Conservation (phyloP, 495 filamentous ascomycete species). For the Penicillium samsonianum region DNA sequence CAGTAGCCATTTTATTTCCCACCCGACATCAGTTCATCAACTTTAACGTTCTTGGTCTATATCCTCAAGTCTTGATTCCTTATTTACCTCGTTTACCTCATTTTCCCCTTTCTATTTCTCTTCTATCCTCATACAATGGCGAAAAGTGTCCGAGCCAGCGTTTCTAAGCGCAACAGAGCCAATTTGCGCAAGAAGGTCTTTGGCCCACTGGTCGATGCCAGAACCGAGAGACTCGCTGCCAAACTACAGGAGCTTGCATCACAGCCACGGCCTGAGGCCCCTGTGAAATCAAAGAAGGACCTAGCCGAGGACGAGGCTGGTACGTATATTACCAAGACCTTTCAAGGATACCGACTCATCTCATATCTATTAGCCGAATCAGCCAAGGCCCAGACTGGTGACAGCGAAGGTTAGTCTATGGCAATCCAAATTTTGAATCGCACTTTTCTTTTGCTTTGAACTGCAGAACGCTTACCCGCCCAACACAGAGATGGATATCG, state of each 20-base stretch:
- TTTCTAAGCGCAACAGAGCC: constrained; percentile 74
- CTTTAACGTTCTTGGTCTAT: not conserved
- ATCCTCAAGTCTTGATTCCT: not conserved
- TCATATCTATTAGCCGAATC: constrained; percentile 15
- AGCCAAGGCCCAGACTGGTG: constrained; percentile 16
- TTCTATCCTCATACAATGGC: constrained; percentile 60
- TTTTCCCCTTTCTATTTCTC: too few species aligned
- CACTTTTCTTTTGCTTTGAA: not conserved
- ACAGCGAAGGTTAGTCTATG: constrained; percentile 29
- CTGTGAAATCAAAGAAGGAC: constrained; percentile 29
- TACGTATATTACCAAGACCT: constrained; percentile 23
- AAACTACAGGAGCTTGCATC: constrained; percentile 75
- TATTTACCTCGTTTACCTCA: not conserved
- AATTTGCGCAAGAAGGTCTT: constrained; percentile 76
- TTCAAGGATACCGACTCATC: not conserved
- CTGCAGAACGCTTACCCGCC: constrained; percentile 9
- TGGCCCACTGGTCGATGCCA: constrained; percentile 71
- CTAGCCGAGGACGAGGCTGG: constrained; percentile 24
- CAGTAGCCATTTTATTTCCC: constrained; percentile 11
- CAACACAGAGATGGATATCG: constrained; percentile 45
- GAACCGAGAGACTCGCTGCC: constrained; percentile 74
- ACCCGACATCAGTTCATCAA: not conserved
- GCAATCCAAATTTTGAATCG: not conserved
- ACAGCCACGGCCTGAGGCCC: constrained; percentile 53
- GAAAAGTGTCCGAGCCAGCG: constrained; percentile 73